These are phyloP conservation scores for Dipodascopsis uninucleata DNA, from an alignment of 805 yeast genomes.

Conservation along the genomic window DNA sequence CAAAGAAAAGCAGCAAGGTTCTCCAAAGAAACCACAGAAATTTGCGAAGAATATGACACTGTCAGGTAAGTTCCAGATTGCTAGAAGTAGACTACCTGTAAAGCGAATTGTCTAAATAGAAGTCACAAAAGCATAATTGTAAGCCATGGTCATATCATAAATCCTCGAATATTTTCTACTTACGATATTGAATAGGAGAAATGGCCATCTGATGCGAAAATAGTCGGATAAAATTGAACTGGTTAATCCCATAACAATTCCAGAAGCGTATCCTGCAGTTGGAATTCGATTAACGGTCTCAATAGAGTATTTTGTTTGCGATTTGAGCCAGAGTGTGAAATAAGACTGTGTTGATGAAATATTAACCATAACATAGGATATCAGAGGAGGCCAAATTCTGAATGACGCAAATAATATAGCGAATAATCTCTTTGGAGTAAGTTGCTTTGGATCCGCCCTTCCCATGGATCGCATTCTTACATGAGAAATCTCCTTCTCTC, in stretches of 20 bases:
- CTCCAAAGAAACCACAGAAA: constrained; percentile 18
- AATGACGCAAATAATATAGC: constrained; percentile 22
- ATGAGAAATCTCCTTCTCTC: constrained; percentile 14
- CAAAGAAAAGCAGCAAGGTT: constrained; percentile 24
- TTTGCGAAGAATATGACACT: constrained; percentile 23
- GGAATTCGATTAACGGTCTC: constrained; percentile 36
- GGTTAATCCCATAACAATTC: constrained; percentile 33
- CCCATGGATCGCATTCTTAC: constrained; percentile 16
- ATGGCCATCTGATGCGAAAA: constrained; percentile 32
- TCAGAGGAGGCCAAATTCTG: constrained; percentile 25
- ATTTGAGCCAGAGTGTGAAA: constrained; percentile 37
- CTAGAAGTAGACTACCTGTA: constrained; percentile 15
- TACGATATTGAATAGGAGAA: constrained; percentile 21
- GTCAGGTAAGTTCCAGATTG: constrained; percentile 20
- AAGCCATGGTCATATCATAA: constrained; percentile 23
- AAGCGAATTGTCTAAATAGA: constrained; percentile 7
- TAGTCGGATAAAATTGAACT: constrained; percentile 35
- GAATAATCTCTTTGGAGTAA: constrained; percentile 13
- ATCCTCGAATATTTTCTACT: constrained; percentile 12
- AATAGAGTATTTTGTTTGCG: constrained; percentile 30
- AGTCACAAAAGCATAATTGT: constrained; percentile 10
- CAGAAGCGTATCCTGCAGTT: constrained; percentile 36
- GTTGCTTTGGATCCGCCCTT: constrained; percentile 11
- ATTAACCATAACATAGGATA: constrained; percentile 24
- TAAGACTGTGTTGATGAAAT: constrained; percentile 24